Percentiles rank a stretch among this genome's conserved stretches.
Conservation (phyloP, 352 stramenopile genomes). For the Phytophthora pluvialis region DNA sequence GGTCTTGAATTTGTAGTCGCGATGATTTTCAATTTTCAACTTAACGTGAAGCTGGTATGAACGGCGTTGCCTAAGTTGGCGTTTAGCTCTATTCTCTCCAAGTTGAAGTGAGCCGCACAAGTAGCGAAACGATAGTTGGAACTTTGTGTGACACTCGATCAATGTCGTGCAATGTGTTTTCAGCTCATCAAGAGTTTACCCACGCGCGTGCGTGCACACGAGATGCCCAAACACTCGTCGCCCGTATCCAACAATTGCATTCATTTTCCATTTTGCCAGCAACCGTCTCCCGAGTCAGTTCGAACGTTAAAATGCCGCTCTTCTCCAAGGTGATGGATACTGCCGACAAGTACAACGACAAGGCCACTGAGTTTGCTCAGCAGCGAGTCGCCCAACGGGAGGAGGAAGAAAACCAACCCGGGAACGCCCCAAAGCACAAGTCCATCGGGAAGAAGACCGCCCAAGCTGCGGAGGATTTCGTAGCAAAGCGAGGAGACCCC, state of each 20-base stretch:
- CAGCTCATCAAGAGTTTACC: slow-evolving; percentile 15
- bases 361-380: slow-evolving; percentile 27
- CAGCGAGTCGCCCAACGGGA: slow-evolving; percentile 23
- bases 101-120: neutral
- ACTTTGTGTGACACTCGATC: too few species aligned
- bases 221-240: neutral
- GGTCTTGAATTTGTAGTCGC: neutral
- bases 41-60: too few species aligned
- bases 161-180: neutral
- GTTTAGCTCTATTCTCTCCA: neutral
- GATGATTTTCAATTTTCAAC: neutral
- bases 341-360: slow-evolving; percentile 24
- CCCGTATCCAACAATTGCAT: neutral
- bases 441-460: slow-evolving; percentile 18
- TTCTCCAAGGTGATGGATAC: slow-evolving; percentile 16
- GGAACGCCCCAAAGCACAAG: slow-evolving; percentile 20
- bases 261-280: slow-evolving; percentile 9
- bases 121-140: neutral
- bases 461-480: slow-evolving; percentile 18
- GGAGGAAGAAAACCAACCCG: slow-evolving; percentile 7
- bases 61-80: too few species aligned
- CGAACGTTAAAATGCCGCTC: neutral
- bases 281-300: neutral
- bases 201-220: slow-evolving; percentile 12
- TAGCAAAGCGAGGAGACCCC: slow-evolving; percentile 13